Conservation (phyloP, 2,329 filamentous ascomycete genomes). For the Arthrobotrys entomopaga region DNA sequence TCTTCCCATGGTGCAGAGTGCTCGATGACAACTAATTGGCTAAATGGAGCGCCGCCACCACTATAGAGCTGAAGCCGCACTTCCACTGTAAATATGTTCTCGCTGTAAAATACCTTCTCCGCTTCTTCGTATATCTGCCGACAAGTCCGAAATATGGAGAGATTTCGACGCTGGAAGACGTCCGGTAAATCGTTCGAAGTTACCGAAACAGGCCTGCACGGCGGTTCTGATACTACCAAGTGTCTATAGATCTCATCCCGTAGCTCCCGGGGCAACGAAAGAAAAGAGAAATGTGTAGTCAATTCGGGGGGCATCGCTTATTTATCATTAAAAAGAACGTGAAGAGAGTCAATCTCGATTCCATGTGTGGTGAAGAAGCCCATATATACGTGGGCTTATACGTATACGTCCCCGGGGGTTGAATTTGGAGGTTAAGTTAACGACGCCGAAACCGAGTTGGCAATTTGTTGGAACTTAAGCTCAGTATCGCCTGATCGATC, state of each 20-base stretch:
- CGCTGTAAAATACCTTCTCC: slow-evolving; percentile 3
- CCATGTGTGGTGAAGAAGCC: too few relatives aligned
- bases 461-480: not conserved
- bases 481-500: too few relatives aligned
- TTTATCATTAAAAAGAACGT: too few relatives aligned
- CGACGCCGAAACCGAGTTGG: not conserved
- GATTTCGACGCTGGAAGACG: not conserved
- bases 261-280: slow-evolving; percentile 33
- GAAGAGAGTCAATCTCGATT: too few relatives aligned
- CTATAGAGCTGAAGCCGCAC: not conserved
- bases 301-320: too few relatives aligned
- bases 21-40: not conserved
- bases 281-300: not conserved
- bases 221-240: slow-evolving; percentile 4
- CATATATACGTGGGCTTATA: too few relatives aligned
- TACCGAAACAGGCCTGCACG: too few relatives aligned
- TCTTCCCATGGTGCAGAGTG: slow-evolving; percentile 27
- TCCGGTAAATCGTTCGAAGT: too few relatives aligned
- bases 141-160: slow-evolving; percentile 18
- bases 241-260: slow-evolving; percentile 34
- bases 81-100: slow-evolving; percentile 9
- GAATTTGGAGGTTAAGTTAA: not conserved
- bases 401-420: too few relatives aligned
- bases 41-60: too few relatives aligned
- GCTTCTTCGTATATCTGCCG: slow-evolving; percentile 21